phyloP scores from a whole-genome alignment of 371 early-diverging fungal genomes.

The Basidiobolus meristosporus region DNA sequence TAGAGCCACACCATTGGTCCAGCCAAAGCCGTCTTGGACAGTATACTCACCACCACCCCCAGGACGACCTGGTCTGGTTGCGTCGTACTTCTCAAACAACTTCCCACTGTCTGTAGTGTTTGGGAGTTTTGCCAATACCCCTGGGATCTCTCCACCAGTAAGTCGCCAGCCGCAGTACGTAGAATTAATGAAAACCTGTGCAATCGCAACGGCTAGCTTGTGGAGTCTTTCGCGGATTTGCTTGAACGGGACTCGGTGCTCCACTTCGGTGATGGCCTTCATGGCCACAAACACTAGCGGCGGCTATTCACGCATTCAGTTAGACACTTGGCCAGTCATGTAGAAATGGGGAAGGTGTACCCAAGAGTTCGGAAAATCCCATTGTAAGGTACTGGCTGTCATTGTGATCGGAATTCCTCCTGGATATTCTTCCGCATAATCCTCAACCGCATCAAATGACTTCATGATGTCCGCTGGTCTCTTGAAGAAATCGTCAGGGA shows the following conservation, averaged over 20 bases:
- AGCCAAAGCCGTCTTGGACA: conserved; percentile 81
- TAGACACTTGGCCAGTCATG: too few species aligned
- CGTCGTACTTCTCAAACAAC: conserved; percentile 74
- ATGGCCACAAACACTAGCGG: too few species aligned
- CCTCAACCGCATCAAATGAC: conserved; percentile 12
- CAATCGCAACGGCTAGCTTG: conserved; percentile 19
- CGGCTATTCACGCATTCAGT: too few species aligned
- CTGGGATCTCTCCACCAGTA: conserved; percentile 36
- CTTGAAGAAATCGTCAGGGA: conserved; percentile 9
- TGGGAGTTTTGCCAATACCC: conserved; percentile 10
- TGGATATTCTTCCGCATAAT: conserved; percentile 8
- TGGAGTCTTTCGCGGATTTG: neutral
- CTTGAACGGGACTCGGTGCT: neutral
- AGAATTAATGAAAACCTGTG: conserved; percentile 34
- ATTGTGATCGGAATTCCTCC: conserved; percentile 40
- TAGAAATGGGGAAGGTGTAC: too few species aligned
- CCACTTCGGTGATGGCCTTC: conserved; percentile 24
- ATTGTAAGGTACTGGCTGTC: conserved; percentile 44
- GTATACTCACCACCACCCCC: conserved; percentile 74
- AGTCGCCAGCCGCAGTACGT: conserved; percentile 51
- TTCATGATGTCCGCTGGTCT: conserved; percentile 5
- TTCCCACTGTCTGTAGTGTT: conserved; percentile 17
- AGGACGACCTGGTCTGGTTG: conserved; percentile 22
- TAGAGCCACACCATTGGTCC: conserved; percentile 64
- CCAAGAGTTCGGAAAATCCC: conserved; percentile 85